Evolutionary conservation across 768 basidiomycete species (phyloP).

Genomic region (Lactarius vividus): DNA sequence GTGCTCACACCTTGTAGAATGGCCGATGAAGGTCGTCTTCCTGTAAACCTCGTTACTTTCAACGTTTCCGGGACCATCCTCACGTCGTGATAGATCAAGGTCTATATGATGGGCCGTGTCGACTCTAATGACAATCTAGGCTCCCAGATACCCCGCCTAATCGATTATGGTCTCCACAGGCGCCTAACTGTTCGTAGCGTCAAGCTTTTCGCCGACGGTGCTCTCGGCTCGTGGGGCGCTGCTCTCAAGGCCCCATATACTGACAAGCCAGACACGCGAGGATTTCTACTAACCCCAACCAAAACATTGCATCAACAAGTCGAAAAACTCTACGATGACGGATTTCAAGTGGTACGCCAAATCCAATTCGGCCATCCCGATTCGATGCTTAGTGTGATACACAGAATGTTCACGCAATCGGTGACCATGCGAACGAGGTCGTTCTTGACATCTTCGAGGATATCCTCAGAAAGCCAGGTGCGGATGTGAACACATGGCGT

Average conservation of each 20-base stretch:
- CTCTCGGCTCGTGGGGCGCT: conserved; percentile 90
- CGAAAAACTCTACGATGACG: conserved; percentile 62
- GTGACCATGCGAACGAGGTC: conserved; percentile 82
- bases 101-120: conserved; percentile 59
- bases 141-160: conserved; percentile 33
- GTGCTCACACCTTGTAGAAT: conserved; percentile 43
- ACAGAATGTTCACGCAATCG: conserved; percentile 87
- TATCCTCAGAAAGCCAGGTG: conserved; percentile 34
- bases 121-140: conserved; percentile 37
- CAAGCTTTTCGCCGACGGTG: conserved; percentile 82
- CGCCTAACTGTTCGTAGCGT: conserved; percentile 49
- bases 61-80: neutral
- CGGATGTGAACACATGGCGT: conserved; percentile 48
- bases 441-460: conserved; percentile 82
- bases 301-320: conserved; percentile 54
- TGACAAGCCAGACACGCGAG: conserved; percentile 68
- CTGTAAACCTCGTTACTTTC: conserved; percentile 44
- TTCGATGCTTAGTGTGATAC: neutral
- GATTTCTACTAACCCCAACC: conserved; percentile 62
- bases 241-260: conserved; percentile 83
- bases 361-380: neutral
- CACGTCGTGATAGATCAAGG: conserved; percentile 43
- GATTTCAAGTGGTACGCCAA: conserved; percentile 77
- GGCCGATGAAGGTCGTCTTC: conserved; percentile 65
- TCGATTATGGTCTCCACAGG: conserved; percentile 37